Conservation (phyloP, 1,139 yeast genomes). For the Arxiozyma heterogenica region DNA sequence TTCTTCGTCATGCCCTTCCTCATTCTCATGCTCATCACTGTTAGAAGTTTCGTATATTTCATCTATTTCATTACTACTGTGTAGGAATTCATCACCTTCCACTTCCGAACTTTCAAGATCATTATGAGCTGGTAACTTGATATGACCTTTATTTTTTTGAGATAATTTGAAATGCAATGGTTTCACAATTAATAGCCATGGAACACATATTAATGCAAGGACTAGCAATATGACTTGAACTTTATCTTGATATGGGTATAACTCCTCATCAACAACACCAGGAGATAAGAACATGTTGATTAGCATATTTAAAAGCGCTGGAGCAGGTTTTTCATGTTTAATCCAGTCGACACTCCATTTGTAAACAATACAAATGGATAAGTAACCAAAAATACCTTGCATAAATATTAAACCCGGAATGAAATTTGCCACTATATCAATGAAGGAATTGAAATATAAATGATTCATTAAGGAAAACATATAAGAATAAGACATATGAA, state of each 20-base stretch:
- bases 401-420: constrained; percentile 71
- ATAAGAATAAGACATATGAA: constrained; percentile 72
- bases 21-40: constrained; percentile 39
- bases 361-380: constrained; percentile 61
- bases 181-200: constrained; percentile 71
- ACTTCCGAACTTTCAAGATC: constrained; percentile 17
- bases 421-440: constrained; percentile 69
- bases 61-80: constrained; percentile 13
- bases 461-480: constrained; percentile 62
- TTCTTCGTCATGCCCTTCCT: constrained; percentile 45
- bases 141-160: constrained; percentile 20
- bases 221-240: constrained; percentile 57
- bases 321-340: constrained; percentile 59
- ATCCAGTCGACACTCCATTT: constrained; percentile 78
- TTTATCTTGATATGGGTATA: constrained; percentile 71
- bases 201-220: constrained; percentile 64
- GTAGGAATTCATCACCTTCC: constrained; percentile 13
- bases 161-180: constrained; percentile 65
- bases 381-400: constrained; percentile 77
- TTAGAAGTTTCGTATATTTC: constrained; percentile 8
- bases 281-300: constrained; percentile 76
- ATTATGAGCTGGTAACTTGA: constrained; percentile 31
- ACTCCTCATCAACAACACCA: constrained; percentile 57
- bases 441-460: constrained; percentile 44
- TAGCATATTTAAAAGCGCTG: constrained; percentile 71